These are phyloP conservation scores for Tympanopsis confertula DNA, from an alignment of 2,329 filamentous ascomycete genomes.

Conservation along the genomic window DNA sequence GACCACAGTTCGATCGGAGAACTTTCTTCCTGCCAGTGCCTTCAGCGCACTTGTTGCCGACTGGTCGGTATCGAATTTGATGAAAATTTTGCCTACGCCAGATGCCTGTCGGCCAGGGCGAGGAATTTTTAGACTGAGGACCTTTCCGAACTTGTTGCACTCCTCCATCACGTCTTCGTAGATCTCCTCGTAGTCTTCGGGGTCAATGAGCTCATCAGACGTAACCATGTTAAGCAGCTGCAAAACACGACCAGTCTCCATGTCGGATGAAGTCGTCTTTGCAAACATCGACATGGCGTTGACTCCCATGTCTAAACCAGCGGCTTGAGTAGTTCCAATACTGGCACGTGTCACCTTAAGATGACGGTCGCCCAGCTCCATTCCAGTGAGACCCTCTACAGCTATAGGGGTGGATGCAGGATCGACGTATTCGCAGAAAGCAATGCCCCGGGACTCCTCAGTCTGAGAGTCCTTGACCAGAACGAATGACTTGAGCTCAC, in stretches of 20 bases:
- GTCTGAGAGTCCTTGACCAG: conserved; percentile 77
- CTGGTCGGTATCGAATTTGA: conserved; percentile 76
- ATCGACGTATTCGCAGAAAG: conserved; percentile 90
- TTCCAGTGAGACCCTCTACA: conserved; percentile 81
- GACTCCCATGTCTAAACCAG: conserved; percentile 87
- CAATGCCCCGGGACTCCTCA: conserved; percentile 82
- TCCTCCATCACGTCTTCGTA: conserved; percentile 88
- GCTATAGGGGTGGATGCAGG: conserved; percentile 68
- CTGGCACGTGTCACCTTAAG: conserved; percentile 82
- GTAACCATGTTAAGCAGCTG: conserved; percentile 99
- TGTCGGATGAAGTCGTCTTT: conserved; percentile 68
- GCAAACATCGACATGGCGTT: conserved; percentile 97
- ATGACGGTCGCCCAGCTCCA: conserved; percentile 80
- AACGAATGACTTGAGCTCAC: conserved; percentile 82
- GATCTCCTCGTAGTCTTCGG: conserved; percentile 96
- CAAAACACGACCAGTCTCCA: conserved; percentile 75
- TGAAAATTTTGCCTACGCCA: conserved; percentile 93
- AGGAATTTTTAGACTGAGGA: conserved; percentile 85
- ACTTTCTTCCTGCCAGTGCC: conserved; percentile 87
- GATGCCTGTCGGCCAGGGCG: conserved; percentile 75
- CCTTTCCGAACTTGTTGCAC: conserved; percentile 76
- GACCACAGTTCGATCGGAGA: conserved; percentile 90
- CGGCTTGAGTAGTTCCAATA: conserved; percentile 84
- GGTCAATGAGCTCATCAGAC: conserved; percentile 82
- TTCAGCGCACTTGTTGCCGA: conserved; percentile 74